Evolutionary conservation across 202 grass and related monocot genomes (phyloP), one percentile per base, ranked within the genome.

Genomic region (Eragrostis tef): DNA sequence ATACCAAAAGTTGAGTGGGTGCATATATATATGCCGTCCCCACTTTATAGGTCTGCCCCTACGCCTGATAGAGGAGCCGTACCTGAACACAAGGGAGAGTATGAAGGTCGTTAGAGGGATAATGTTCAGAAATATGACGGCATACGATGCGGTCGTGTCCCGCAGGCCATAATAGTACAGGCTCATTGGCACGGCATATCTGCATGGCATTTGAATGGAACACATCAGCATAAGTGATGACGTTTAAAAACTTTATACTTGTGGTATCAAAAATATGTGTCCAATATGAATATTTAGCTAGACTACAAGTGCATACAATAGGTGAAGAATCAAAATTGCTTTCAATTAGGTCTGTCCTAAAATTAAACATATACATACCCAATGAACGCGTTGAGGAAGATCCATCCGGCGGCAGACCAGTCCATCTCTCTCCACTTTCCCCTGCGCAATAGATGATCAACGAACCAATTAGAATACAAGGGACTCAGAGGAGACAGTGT

Each of bases 31-130:
- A 34, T 34, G 31, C 31, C 31, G 4, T 34, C 31, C 31, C 31
- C n/a, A 34, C 31, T 34, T 4, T 34, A 34, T 34, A 34, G 31
- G 31, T 34, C 31, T 2, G 31, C 31, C 31, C 31, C 31, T 34
- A 34, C 31, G 31, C 31, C 31, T 34, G 31, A 12, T 3, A 36
- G 4, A 52, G n/a, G 59, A 60, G n/a, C 3, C 16, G 0, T 87
- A 92, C 90, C 90, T 87, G 29, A 89, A 78, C 0, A 89, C 14
- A 16, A 89, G 44, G 10, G 90, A 74, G 14, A 89, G 71, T 15
- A 87, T 78, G 68, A 84, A 92, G 57, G 87, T 89, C 9, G 31
- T 39, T 15, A 85, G 22, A 6, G 90, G 90, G 56, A 78, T 66
- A 61, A 87, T 31, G 44, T 87, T 88, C 16, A 83, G 20, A 50